Evolutionary conservation across 768 basidiomycete species (phyloP), one percentile per base, ranked within the genome.

Genomic region (Naganishia randhawae): DNA sequence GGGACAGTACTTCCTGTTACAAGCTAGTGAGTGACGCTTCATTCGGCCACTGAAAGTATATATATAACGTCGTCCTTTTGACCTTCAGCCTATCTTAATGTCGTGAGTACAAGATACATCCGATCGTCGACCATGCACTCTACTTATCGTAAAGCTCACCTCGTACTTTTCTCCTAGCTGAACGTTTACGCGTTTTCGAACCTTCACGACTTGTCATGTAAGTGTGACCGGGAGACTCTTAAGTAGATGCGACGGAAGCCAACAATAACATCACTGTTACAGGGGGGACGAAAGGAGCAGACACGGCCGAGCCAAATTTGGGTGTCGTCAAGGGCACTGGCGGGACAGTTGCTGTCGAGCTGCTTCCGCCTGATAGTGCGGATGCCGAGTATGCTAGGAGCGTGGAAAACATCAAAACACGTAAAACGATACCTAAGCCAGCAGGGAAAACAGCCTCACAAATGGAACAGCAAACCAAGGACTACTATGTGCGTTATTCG

Each of bases 201-300:
- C 42, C 64, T 77, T 72, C 67, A 70, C 45, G 70, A 71, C 65
- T 22, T 72, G 32, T 66, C 70, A n/a, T 78, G 57, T 61, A 41
- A 61, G 57, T 22, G 14, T 52, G 2, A 29, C 31, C n/a, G n/a
- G 2, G 7, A 16, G 4, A 16, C 51, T 29, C 17, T 27, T 22
- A n/a, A 29, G 41, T 41, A 27, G 8, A 2, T 50, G 27, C 14
- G 41, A 31, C 29, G 91, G 3, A 48, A 22, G 8, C n/a, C 25
- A 11, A 61, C 3, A 19, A 5, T 61, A 25, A 42, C 25, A 42
- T 1, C 11, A 41, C 7, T 11, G 29, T 29, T 27, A 16, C 17
- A 61, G 57, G 93, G 93, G 93, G 93, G 6, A 97, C 93, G n/a
- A 97, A 97, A 80, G 89, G 92, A 80, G 90, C 92, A 71, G 85